Evolutionary conservation across 441 rosid species (phyloP).

Genomic region (Populus hybrid): DNA sequence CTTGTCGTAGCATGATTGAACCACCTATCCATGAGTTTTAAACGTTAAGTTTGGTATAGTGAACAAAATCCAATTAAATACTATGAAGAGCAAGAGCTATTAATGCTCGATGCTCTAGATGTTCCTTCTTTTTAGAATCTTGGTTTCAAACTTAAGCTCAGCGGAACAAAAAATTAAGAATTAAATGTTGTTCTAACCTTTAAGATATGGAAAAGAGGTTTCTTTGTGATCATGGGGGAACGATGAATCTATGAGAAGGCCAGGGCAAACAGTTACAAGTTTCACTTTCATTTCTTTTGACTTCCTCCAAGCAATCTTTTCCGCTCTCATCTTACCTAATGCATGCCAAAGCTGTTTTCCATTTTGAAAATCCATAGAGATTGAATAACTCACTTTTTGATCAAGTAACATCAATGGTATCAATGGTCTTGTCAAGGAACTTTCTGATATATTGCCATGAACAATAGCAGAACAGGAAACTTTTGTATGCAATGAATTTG

Average conservation of each 20-base stretch:
- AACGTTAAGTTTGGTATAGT: no score
- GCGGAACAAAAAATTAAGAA: neutral
- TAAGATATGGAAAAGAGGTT: slow-evolving; percentile 32
- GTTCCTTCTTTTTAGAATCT: neutral
- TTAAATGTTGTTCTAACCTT: slow-evolving; percentile 22
- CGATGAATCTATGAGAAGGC: slow-evolving; percentile 33
- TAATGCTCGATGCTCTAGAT: neutral
- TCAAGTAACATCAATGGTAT: neutral
- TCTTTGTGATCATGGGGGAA: slow-evolving; percentile 24
- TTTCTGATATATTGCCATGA: neutral
- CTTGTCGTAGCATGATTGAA: slow-evolving; percentile 28
- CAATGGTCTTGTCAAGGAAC: neutral
- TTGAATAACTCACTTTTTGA: neutral
- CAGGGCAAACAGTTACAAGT: slow-evolving; percentile 38
- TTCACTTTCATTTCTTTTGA: slow-evolving; percentile 37
- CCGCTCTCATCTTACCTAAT: slow-evolving; percentile 38
- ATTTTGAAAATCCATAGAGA: neutral
- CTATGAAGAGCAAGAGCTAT: no score
- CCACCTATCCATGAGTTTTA: slow-evolving; percentile 24
- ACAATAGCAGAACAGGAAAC: neutral
- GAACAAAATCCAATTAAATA: neutral
- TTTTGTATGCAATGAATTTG: neutral
- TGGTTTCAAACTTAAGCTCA: neutral
- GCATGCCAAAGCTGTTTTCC: slow-evolving; percentile 41
- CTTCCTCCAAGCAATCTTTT: slow-evolving; percentile 36